Evolutionary conservation across 2,329 filamentous ascomycete genomes (phyloP).

Genomic region (Trichoderma aggressivum): DNA sequence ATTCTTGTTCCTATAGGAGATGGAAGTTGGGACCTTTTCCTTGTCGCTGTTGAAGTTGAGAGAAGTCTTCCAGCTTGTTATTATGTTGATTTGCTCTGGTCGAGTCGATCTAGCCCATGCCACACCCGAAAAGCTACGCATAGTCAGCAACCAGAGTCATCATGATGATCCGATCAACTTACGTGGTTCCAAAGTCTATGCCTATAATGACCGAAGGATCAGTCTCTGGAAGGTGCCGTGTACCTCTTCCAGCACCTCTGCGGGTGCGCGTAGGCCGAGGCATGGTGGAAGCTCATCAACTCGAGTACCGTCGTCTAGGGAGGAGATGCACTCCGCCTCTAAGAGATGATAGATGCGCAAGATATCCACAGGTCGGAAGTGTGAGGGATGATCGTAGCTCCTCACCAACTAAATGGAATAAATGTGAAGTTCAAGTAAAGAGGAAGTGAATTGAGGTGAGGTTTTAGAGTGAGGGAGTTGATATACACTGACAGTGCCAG

Average conservation of each 20-base stretch:
- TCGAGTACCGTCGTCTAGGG: not conserved
- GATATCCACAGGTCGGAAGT: no score
- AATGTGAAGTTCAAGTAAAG: not conserved
- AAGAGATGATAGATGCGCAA: not conserved
- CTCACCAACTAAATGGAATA: not conserved
- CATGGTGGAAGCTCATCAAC: not conserved
- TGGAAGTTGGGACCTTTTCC: conserved; percentile 32
- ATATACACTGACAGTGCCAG: not conserved
- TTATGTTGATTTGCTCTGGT: conserved; percentile 28
- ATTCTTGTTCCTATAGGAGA: conserved; percentile 19
- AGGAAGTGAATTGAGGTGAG: no score
- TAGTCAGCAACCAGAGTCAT: not conserved
- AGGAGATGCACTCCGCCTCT: no score
- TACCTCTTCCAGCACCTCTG: not conserved
- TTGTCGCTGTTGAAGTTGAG: conserved; percentile 26
- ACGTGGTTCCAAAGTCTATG: conserved; percentile 49
- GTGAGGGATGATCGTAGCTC: no score
- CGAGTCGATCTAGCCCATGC: conserved; percentile 36
- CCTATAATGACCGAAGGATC: conserved; percentile 28
- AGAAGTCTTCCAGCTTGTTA: conserved; percentile 32
- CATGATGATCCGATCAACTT: conserved; percentile 15
- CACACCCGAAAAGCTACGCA: conserved; percentile 37
- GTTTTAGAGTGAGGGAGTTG: not conserved
- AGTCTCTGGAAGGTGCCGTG: not conserved
- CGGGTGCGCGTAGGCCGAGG: not conserved